Evolutionary conservation across 805 yeast genomes (phyloP), one percentile per base, ranked within the genome.

Genomic region (Lachancea fermentati): DNA sequence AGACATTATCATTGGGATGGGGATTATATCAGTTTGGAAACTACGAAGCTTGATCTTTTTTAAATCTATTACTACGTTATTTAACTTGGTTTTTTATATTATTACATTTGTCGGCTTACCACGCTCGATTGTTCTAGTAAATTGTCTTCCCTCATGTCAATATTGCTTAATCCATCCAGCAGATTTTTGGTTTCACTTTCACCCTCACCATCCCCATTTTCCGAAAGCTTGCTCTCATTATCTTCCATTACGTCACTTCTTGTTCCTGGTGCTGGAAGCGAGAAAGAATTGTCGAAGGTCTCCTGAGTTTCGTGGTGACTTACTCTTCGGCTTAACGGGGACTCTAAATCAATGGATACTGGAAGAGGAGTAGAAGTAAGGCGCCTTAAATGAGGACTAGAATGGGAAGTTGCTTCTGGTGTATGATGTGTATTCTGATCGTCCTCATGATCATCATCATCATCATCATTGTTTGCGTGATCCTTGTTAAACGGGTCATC

Each of bases 1-100:
- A 62, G 4, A 44, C 54, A 8, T 62, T 63, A 1, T 69, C 80
- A 32, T 51, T 83, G 30, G 91, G 85, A 3, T 83, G 86, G 86
- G 84, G 82, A n/a, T 62, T 76, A 26, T 83, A 78, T 51, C 69
- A 70, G 49, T 77, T 72, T 48, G 72, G 69, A 25, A 46, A 57
- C 49, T 45, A 31, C n/a, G n/a, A n/a, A 9, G n/a, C 6, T 26
- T 32, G 29, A 33, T 38, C 14, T 35, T 31, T 39, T 41, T 34
- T n/a, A 39, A 22, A 22, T 22, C 26, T 22, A 22, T 22, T 22
- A 22, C 26, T 22, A 7, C 7, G 26, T n/a, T n/a, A 22, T 7
- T 22, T 22, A 7, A 22, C 26, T 7, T 22, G 9, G 7, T 22
- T 22, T 22, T 22, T 7, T 22, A 7, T 22, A 22, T 7, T 22